Base-by-base conservation (phyloP, 768 basidiomycete genomes). In the Pisolithus albus region DNA sequence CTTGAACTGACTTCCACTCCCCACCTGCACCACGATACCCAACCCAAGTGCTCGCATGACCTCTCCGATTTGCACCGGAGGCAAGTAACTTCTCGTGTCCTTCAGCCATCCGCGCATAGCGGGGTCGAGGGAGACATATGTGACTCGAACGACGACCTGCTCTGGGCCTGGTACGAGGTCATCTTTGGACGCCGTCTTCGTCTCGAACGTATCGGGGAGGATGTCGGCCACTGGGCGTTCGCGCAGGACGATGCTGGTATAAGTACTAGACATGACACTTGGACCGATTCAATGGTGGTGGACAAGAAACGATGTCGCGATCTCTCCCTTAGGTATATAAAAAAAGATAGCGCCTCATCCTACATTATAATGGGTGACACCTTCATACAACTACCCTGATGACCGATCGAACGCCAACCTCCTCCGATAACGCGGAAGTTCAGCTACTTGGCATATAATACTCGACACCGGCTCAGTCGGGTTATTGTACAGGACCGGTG, bases 21-120 rank as follows among this genome's bases (percentile, higher is more conserved):
- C 85, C 6, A 65, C 74, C 55, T 76, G 69, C 42, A 88, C 62
- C 23, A 96, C 81, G 15, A 82, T 73, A 39, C 84, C 88, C 16
- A 92, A 64, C 1, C 81, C 85, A 16, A 58, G 51, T 1, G 83
- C 82, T 18, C 90, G 79, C 92, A 94, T 94, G 10, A 81, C 80
- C 68, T 80, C 85, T 34, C 84, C 84, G 56, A 92, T 84, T 60
- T 83, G 61, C 5, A 84, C 81, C 8, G 88, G 87, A 13, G 79
- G 79, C 15, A 88, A 46, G 62, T 92, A 91, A 58, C 81, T 84
- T 43, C 92, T 75, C 15, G 62, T 64, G 63, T 90, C 86, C 54
- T 78, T 80, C 47, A 98, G 62, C 77, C 87, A 96, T 11, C 80
- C 82, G 8, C 92, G 78, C 89, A 92, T 91, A 0, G 91, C 89